Evolutionary conservation across 73 alveolate genomes (phyloP).

Genomic region (Strombidium stylifer): DNA sequence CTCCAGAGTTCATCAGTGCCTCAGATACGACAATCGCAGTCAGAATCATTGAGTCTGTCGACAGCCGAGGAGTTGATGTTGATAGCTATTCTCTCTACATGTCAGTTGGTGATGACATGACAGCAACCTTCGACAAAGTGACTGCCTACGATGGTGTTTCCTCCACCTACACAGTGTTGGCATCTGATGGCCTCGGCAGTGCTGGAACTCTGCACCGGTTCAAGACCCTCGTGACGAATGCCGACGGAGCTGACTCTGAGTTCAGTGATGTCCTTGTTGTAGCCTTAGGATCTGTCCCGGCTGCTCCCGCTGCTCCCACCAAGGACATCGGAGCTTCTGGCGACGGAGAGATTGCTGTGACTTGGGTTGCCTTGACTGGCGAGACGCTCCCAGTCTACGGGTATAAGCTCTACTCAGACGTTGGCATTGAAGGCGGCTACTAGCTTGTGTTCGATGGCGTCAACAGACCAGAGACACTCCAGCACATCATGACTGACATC

Average conservation of each 20-base stretch:
- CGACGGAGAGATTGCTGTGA: constrained; percentile 10
- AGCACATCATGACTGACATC: not conserved
- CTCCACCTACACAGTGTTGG: not conserved
- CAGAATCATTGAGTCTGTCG: constrained; percentile 3
- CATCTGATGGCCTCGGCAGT: constrained; percentile 35
- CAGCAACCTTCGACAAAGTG: constrained; percentile 21
- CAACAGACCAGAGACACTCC: constrained; percentile 32
- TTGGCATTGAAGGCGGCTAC: constrained; percentile 35
- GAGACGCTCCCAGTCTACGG: constrained; percentile 47
- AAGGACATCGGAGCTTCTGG: constrained; percentile 16
- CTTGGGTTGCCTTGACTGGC: constrained; percentile 41
- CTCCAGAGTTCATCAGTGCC: constrained; percentile 43
- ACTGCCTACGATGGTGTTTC: constrained; percentile 7
- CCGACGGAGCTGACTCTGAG: constrained; percentile 7
- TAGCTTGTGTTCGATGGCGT: constrained; percentile 36
- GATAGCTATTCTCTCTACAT: constrained; percentile 38
- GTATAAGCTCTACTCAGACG: constrained; percentile 44
- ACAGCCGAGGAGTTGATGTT: constrained; percentile 52
- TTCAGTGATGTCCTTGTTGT: constrained; percentile 5
- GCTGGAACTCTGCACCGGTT: constrained; percentile 36
- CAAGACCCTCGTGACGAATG: constrained; percentile 26
- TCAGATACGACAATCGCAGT: constrained; percentile 24
- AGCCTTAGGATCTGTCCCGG: constrained; percentile 46
- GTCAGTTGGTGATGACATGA: constrained; percentile 46
- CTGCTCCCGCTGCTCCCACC: constrained; percentile 30